Evolutionary conservation across 495 filamentous ascomycete genomes (phyloP), one percentile per base, ranked within the genome.

Genomic region (Neohortaea acidophila): DNA sequence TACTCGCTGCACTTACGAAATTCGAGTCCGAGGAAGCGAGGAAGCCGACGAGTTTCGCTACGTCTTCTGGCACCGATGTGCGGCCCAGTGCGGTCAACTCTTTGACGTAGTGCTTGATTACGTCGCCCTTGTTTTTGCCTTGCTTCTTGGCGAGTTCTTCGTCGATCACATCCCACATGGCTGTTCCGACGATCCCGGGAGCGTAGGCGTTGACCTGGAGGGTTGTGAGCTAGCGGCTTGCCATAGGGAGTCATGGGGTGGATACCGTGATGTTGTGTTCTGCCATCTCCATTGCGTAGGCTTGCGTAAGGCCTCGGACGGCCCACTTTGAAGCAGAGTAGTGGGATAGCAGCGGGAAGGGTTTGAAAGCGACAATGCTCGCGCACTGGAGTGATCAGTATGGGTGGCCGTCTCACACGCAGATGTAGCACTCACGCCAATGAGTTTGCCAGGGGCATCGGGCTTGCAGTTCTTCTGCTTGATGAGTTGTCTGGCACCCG

Each of bases 301-400:
- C 66, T 46, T 75, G 65, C 2, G 61, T 69, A 33, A 79, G 47
- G 0, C 72, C 72, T 3, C 72, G 57, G 1, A 79, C 72, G 1
- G 74, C 74, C 58, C 60, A 75, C 41, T 77, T 76, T 12, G 59
- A 65, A 1, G 68, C 63, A n/a, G 55, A 60, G 51, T 77, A 79
- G 43, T 72, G 65, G 0, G 65, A 63, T 14, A 75, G 45, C 32
- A 65, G 30, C 0, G 59, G 44, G 31, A 70, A 67, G 0, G 73
- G 61, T 41, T 65, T 70, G 60, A 70, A 71, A 9, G 61, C 69
- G 0, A 64, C 69, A 37, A 79, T 70, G 28, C 55, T 60, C 11
- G 45, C 42, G 2, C 42, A 49, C 22, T 36, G 15, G 3, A 20
- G 6, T 12, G n/a, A 18, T 33, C 15, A 33, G 14, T 33, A 7